Evolutionary conservation across 768 basidiomycete species (phyloP), one percentile per base, ranked within the genome.

Genomic region (Pulveroboletus sp.): DNA sequence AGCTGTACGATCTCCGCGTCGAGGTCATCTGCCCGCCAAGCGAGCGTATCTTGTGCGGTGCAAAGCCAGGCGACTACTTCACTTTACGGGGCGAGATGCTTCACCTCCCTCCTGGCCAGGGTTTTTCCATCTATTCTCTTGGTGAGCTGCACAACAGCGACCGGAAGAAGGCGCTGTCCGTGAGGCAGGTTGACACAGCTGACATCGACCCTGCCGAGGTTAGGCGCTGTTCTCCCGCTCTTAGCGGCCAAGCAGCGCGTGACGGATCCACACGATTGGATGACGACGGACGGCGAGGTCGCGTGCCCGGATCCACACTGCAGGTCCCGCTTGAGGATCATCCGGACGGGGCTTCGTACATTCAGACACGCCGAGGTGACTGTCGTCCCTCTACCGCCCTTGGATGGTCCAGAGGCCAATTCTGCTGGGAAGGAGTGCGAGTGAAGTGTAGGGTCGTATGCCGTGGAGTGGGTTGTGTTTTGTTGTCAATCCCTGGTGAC

Each of bases 231-330:
- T 15, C 72, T 86, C 8, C 83, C 83, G 3, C 69, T 86, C n/a
- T 69, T 86, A 8, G 80, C 83, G 8, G 83, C 83, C 15, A 86
- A 84, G 59, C 83, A 86, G 51, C 75, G 83, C 5, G 65, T 65
- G 13, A 77, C 76, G 3, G 66, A 82, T 46, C 57, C 68, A 1
- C 75, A 79, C 53, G 83, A 85, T 60, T 84, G 84, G 82, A 84
- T 86, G 77, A 69, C 80, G 6, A 81, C 81, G 1, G 84, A 86
- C 51, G 75, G 73, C 0, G 78, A 82, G 56, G 65, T 86, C 27
- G 83, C 82, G 0, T 86, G 83, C 57, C 84, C 82, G 0, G 84
- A 85, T 60, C 83, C 84, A 2, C 66, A 82, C 49, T 86, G 84
- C 65, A 75, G 71, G 39, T 83, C 82, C 5, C 68, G 71, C 10